Conservation (phyloP, 2,329 filamentous ascomycete species). For the Pseudogymnoascus sp. region DNA sequence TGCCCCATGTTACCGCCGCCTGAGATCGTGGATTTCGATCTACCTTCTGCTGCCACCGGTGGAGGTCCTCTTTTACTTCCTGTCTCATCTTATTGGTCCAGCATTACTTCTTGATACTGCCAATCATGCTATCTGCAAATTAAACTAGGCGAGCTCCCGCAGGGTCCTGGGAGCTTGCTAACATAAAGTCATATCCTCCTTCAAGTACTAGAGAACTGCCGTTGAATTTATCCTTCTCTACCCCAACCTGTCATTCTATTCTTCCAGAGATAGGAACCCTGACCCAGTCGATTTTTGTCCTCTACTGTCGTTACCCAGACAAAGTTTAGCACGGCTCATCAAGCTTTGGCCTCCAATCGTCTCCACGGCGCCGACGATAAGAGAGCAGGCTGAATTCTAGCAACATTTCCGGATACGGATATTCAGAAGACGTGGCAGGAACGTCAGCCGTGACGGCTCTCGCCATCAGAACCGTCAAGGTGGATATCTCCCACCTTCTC, state of each 20-base stretch:
- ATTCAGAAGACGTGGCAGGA: conserved; percentile 7
- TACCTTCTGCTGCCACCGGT: neutral
- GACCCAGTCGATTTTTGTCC: neutral
- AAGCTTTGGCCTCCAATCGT: neutral
- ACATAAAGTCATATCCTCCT: conserved; percentile 6
- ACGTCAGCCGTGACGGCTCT: conserved; percentile 29
- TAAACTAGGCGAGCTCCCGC: conserved; percentile 9
- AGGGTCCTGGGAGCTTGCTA: neutral
- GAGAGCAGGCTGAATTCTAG: conserved; percentile 8
- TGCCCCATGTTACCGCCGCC: conserved; percentile 22
- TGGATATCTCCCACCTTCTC: conserved; percentile 92
- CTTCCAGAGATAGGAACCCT: neutral
- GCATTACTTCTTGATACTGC: conserved; percentile 1
- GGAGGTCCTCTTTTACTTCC: neutral
- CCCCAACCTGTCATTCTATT: conserved; percentile 6
- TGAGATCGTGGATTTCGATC: conserved; percentile 5
- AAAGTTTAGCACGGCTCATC: neutral
- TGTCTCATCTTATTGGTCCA: conserved; percentile 9
- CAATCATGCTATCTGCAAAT: conserved; percentile 10
- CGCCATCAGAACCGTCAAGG: conserved; percentile 52
- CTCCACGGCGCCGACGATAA: conserved; percentile 7
- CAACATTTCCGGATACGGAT: conserved; percentile 24
- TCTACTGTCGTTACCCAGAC: neutral
- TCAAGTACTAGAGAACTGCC: conserved; percentile 3
- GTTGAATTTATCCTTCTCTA: conserved; percentile 4